phyloP scores from a whole-genome alignment of 495 filamentous ascomycete genomes.

The Rhypophila decipiens region DNA sequence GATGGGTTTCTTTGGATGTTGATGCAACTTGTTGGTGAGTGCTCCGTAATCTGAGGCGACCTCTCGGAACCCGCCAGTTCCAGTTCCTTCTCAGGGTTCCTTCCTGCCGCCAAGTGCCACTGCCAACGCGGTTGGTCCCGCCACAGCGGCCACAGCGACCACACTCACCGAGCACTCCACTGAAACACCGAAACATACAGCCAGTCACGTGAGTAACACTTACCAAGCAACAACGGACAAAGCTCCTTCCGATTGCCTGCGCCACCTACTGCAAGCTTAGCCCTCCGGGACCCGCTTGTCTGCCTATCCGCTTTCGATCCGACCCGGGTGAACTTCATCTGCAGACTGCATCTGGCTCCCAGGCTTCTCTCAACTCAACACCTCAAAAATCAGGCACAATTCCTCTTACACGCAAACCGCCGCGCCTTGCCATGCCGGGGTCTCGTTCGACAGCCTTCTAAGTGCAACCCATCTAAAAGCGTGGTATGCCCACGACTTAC shows the following conservation, averaged over 20 bases:
- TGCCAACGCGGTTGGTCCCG: background rate
- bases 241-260: conserved; percentile 1
- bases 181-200: background rate
- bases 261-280: conserved; percentile 3
- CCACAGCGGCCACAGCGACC: too few species aligned
- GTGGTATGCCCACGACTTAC: background rate
- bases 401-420: background rate
- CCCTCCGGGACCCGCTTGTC: too few species aligned
- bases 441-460: too few species aligned
- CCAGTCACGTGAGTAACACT: background rate
- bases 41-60: background rate
- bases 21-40: background rate
- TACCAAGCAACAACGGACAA: background rate
- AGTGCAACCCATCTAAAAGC: background rate
- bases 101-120: background rate
- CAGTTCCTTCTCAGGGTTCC: background rate
- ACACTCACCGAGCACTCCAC: too few species aligned
- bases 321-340: background rate
- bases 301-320: background rate
- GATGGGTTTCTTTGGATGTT: background rate
- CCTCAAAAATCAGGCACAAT: conserved; percentile 7
- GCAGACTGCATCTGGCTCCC: background rate
- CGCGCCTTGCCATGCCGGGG: background rate
- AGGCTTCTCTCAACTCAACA: too few species aligned
- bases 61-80: background rate